These are phyloP conservation scores for Beauveria sp. DNA, from an alignment of 2,329 filamentous ascomycete species.

Conservation along the genomic window DNA sequence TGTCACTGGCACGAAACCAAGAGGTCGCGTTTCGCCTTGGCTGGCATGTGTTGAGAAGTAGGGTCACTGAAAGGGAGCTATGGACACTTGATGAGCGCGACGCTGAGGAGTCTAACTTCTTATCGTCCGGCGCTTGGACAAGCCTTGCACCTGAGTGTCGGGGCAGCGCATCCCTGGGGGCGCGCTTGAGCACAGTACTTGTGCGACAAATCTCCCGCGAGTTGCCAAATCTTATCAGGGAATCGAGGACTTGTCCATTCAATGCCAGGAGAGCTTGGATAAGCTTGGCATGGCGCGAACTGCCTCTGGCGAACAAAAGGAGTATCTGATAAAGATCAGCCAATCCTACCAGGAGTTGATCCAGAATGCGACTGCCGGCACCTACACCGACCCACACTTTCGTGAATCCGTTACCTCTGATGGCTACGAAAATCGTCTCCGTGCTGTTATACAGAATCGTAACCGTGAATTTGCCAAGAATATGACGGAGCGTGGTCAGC, in stretches of 20 bases:
- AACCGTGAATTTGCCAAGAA: constrained; percentile 37
- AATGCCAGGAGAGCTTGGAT: constrained; percentile 30
- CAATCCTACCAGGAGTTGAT: constrained; percentile 36
- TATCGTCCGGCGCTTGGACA: constrained; percentile 33
- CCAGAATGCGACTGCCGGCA: constrained; percentile 39
- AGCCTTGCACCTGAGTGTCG: constrained; percentile 25
- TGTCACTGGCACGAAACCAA: constrained; percentile 32
- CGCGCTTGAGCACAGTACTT: constrained; percentile 43
- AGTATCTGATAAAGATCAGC: constrained; percentile 39
- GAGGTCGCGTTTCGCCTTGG: constrained; percentile 41
- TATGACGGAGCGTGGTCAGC: constrained; percentile 36
- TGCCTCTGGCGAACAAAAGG: constrained; percentile 38
- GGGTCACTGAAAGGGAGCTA: constrained; percentile 9
- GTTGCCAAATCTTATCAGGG: constrained; percentile 35
- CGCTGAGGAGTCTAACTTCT: constrained; percentile 33
- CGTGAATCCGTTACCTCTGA: constrained; percentile 19
- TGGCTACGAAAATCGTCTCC: constrained; percentile 37
- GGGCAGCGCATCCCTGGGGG: constrained; percentile 40
- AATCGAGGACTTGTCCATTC: constrained; percentile 31
- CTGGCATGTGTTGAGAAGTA: constrained; percentile 46
- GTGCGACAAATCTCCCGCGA: constrained; percentile 38
- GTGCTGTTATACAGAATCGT: constrained; percentile 45
- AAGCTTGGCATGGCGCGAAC: constrained; percentile 41
- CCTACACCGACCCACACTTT: constrained; percentile 46
- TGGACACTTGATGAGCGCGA: constrained; percentile 28